Evolutionary conservation across 2,329 filamentous ascomycete species (phyloP).

Genomic region (Diaporthe australafricana): DNA sequence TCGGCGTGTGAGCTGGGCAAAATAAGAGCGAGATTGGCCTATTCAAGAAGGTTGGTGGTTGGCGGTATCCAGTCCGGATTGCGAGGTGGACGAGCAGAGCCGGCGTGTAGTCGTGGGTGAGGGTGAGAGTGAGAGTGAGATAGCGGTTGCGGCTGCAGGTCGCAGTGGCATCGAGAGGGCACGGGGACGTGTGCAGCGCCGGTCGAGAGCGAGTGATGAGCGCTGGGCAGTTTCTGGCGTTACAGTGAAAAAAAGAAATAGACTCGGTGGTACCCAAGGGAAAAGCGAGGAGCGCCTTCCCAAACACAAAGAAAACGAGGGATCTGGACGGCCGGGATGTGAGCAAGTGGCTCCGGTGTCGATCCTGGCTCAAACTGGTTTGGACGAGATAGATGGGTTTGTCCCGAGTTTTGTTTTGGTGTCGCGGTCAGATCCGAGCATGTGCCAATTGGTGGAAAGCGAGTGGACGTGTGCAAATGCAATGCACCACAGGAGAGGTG

Average conservation of each 20-base stretch:
- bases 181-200: constrained; percentile 5
- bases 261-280: constrained; percentile 11
- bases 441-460: constrained; percentile 24
- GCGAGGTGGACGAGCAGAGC: neutral
- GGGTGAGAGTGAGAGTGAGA: neutral
- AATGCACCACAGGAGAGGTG: neutral
- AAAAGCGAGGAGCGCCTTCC: constrained; percentile 3
- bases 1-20: neutral
- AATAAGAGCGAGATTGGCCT: neutral
- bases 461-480: constrained; percentile 28
- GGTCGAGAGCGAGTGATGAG: neutral
- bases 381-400: constrained; percentile 14
- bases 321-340: constrained; percentile 19
- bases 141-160: constrained; percentile 3
- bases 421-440: constrained; percentile 24
- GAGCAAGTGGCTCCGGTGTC: constrained; percentile 6
- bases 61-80: neutral
- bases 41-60: neutral
- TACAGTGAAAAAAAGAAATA: constrained; percentile 4
- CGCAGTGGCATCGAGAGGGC: constrained; percentile 9
- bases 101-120: neutral
- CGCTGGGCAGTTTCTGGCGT: neutral
- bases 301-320: constrained; percentile 19
- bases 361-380: constrained; percentile 9
- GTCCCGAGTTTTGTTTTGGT: constrained; percentile 19